These are phyloP conservation scores for Phytophthora foliorum DNA, from an alignment of 352 stramenopile genomes.

Conservation along the genomic window DNA sequence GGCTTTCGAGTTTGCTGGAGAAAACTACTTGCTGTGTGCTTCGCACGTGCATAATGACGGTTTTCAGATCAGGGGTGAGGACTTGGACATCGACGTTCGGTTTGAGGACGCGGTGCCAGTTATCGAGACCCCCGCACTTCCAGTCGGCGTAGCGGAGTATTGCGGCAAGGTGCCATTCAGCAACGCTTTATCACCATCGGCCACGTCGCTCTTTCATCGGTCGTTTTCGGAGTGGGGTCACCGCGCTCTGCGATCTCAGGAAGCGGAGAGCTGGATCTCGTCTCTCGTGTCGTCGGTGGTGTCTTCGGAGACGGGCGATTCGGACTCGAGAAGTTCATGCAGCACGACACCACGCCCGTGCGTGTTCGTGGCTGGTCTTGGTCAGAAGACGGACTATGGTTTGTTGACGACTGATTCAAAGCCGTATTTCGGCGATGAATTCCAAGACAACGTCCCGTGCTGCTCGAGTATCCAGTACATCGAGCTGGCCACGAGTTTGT, in stretches of 20 bases:
- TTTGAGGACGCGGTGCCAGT: slow-evolving; percentile 23
- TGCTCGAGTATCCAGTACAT: slow-evolving; percentile 62
- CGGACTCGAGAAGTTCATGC: too few relatives aligned
- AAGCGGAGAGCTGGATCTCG: slow-evolving; percentile 28
- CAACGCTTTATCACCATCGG: background rate
- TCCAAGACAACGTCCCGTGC: slow-evolving; percentile 58
- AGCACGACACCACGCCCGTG: slow-evolving; percentile 42
- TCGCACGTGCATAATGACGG: slow-evolving; percentile 6
- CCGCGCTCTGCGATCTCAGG: slow-evolving; percentile 21
- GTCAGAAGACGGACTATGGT: slow-evolving; percentile 34
- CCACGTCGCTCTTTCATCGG: slow-evolving; percentile 1
- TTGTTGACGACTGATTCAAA: slow-evolving; percentile 26
- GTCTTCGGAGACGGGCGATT: too few relatives aligned
- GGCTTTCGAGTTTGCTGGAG: slow-evolving; percentile 34
- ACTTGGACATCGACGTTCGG: slow-evolving; percentile 34
- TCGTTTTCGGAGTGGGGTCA: slow-evolving; percentile 21
- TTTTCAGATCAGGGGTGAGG: slow-evolving; percentile 32
- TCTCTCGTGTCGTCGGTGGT: too few relatives aligned
- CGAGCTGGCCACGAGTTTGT: slow-evolving; percentile 50
- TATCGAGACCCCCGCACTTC: slow-evolving; percentile 10
- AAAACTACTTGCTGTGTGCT: slow-evolving; percentile 51
- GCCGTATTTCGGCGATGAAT: slow-evolving; percentile 53
- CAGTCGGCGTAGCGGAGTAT: slow-evolving; percentile 2
- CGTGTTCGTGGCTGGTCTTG: slow-evolving; percentile 61
- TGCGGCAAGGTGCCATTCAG: slow-evolving; percentile 21